These are phyloP conservation scores for Leccinum longicurvipes DNA, from an alignment of 768 basidiomycete genomes.

Conservation along the genomic window DNA sequence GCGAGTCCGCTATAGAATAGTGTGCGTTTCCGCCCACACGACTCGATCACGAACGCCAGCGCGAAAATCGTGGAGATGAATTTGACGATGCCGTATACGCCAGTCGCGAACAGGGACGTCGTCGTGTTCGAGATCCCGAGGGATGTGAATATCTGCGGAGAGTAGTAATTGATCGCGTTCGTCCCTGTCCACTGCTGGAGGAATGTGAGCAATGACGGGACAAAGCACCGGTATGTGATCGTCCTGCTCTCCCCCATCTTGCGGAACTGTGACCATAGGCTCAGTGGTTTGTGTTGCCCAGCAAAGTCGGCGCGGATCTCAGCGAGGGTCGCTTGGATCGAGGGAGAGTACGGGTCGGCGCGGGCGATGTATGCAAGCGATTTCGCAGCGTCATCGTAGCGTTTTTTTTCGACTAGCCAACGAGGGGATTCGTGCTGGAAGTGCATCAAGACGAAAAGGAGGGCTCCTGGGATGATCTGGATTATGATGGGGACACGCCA, in stretches of 20 bases:
- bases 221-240: constrained; percentile 28
- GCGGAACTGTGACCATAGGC: constrained; percentile 24
- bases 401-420: constrained; percentile 36
- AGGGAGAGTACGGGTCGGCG: constrained; percentile 21
- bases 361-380: constrained; percentile 31
- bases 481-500: constrained; percentile 37
- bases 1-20: constrained; percentile 35
- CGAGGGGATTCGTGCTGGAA: constrained; percentile 41
- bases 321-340: constrained; percentile 28
- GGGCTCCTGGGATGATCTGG: constrained; percentile 36
- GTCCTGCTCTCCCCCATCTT: constrained; percentile 33
- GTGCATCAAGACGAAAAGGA: constrained; percentile 36
- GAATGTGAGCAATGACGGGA: constrained; percentile 32
- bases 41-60: too few species aligned
- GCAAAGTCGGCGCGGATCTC: constrained; percentile 37
- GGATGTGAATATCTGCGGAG: constrained; percentile 34
- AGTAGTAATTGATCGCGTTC: constrained; percentile 41
- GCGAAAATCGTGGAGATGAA: constrained; percentile 30
- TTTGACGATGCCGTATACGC: constrained; percentile 42
- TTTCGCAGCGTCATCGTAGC: constrained; percentile 31
- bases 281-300: constrained; percentile 25
- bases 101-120: constrained; percentile 35
- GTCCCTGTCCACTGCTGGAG: constrained; percentile 40
- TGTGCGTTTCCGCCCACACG: constrained; percentile 37
- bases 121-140: constrained; percentile 34